These are phyloP conservation scores for Syncephalastrum contaminatum DNA, from an alignment of 371 early-diverging fungal genomes.

Conservation along the genomic window DNA sequence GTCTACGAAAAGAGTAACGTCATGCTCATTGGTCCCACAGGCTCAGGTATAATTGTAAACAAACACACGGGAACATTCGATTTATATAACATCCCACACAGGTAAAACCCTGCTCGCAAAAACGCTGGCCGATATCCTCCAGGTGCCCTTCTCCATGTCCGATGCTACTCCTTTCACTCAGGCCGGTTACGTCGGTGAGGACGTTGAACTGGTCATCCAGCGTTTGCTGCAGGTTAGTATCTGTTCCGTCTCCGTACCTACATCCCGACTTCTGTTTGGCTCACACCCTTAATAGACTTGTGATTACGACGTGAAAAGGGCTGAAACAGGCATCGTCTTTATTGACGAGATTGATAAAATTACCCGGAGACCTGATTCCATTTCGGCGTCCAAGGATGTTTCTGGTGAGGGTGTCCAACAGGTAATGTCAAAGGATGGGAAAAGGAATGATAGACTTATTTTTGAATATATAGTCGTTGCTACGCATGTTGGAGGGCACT, in stretches of 20 bases:
- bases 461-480: slow-evolving; percentile 40
- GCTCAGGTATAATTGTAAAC: slow-evolving; percentile 45
- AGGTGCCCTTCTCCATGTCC: slow-evolving; percentile 90
- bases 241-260: too few relatives aligned
- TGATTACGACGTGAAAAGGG: slow-evolving; percentile 83
- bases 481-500: slow-evolving; percentile 90
- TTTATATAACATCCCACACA: neutral
- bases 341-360: slow-evolving; percentile 96
- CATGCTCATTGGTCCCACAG: slow-evolving; percentile 86
- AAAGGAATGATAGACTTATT: neutral
- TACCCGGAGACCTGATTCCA: slow-evolving; percentile 72
- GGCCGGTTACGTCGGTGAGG: slow-evolving; percentile 94
- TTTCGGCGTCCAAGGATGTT: slow-evolving; percentile 83
- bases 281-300: slow-evolving; percentile 50
- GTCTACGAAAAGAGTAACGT: slow-evolving; percentile 90
- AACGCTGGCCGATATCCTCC: slow-evolving; percentile 81
- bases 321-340: slow-evolving; percentile 90
- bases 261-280: neutral
- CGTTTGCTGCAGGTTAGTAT: slow-evolving; percentile 71
- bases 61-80: neutral
- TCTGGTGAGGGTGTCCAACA: slow-evolving; percentile 96
- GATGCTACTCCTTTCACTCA: slow-evolving; percentile 95
- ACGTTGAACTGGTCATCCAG: slow-evolving; percentile 89
- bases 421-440: slow-evolving; percentile 22
- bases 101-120: slow-evolving; percentile 85